A percentile compares a stretch with the other conserved stretches of the same genome.
Conservation (phyloP, 257 asterid genomes). For the Leonotis leonurus region DNA sequence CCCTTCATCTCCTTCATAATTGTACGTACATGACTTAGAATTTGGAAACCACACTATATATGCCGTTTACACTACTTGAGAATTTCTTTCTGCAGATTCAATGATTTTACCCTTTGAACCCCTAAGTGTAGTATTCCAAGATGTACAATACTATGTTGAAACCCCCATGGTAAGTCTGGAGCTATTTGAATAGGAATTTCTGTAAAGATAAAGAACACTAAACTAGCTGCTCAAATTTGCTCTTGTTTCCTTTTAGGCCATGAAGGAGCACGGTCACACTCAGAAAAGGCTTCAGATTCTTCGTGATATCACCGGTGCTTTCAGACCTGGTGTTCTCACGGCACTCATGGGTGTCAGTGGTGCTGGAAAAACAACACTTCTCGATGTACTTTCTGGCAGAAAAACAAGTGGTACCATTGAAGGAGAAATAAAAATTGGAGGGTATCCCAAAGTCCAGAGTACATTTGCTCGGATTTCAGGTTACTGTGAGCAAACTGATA, state of each 20-base stretch:
- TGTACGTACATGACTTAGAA: not conserved
- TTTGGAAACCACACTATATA: not conserved
- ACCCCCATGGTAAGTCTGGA: slow-evolving; percentile 33
- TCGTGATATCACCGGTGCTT: slow-evolving; percentile 34
- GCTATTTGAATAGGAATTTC: not conserved
- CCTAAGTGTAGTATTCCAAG: slow-evolving; percentile 36
- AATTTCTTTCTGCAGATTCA: slow-evolving; percentile 21
- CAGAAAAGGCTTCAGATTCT: slow-evolving; percentile 37
- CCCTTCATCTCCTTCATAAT: not conserved
- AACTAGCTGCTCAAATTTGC: not conserved
- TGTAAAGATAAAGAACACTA: not conserved
- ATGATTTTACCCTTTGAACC: slow-evolving; percentile 45
- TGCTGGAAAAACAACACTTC: slow-evolving; percentile 58
- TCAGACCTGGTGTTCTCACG: slow-evolving; percentile 47
- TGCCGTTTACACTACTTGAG: slow-evolving; percentile 3
- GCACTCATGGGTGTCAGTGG: slow-evolving; percentile 70
- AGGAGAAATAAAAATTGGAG: slow-evolving; percentile 48
- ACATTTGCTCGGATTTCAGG: slow-evolving; percentile 50
- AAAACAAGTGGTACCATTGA: slow-evolving; percentile 42
- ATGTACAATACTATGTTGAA: slow-evolving; percentile 49
- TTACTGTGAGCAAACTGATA: slow-evolving; percentile 51
- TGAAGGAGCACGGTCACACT: slow-evolving; percentile 37
- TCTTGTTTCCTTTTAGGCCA: slow-evolving; percentile 27
- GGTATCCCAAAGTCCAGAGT: slow-evolving; percentile 47
- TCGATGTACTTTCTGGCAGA: slow-evolving; percentile 54